Conservation (phyloP, 345 rosid species). For the Arabis alpina region DNA sequence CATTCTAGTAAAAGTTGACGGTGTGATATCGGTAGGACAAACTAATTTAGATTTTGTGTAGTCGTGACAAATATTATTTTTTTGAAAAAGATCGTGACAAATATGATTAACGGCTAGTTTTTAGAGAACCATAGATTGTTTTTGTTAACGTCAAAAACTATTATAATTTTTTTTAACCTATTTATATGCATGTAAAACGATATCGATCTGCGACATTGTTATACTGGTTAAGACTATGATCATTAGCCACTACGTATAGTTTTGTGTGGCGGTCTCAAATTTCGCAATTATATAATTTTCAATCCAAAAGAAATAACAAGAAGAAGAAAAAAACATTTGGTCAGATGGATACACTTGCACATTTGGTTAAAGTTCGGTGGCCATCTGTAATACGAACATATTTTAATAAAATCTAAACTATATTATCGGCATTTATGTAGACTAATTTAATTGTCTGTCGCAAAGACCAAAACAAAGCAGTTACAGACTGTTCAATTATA, state of each 20-base stretch:
- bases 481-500: conserved; percentile 30
- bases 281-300: not conserved
- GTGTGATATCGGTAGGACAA: not conserved
- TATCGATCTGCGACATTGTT: conserved; percentile 6
- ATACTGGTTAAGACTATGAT: not conserved
- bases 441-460: conserved; percentile 33
- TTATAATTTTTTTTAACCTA: too few species aligned
- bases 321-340: not conserved
- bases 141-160: not conserved
- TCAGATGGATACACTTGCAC: conserved; percentile 27
- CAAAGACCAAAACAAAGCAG: conserved; percentile 36
- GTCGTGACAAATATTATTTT: not conserved
- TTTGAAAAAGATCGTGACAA: not conserved
- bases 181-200: not conserved
- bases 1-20: not conserved
- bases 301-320: not conserved
- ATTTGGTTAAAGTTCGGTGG: conserved; percentile 28
- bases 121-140: not conserved
- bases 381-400: conserved; percentile 22
- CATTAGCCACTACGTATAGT: not conserved
- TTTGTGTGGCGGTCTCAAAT: conserved; percentile 15
- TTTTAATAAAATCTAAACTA: conserved; percentile 8
- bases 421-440: too few species aligned
- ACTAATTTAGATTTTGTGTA: not conserved
- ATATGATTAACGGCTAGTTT: not conserved